These are phyloP conservation scores for Gaultheria prostrata DNA, from an alignment of 148 eudicot genomes.

Conservation along the genomic window DNA sequence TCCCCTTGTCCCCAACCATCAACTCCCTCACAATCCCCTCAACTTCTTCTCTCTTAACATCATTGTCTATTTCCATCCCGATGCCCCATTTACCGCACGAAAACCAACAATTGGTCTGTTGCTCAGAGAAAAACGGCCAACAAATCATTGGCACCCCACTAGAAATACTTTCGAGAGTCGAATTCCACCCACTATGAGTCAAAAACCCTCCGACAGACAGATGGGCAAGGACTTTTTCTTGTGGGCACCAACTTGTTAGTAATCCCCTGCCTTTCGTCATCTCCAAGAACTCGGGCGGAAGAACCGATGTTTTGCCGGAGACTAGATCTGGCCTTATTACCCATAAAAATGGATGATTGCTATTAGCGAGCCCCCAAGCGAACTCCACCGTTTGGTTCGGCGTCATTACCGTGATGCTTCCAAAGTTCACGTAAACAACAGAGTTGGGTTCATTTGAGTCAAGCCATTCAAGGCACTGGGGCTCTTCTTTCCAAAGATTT, in stretches of 20 bases:
- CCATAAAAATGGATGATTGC: conserved; percentile 13
- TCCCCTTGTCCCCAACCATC: conserved; percentile 12
- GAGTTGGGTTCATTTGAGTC: conserved; percentile 2
- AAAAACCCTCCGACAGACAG: conserved; percentile 3
- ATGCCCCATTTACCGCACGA: background rate
- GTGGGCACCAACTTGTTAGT: conserved; percentile 13
- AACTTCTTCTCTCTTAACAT: conserved; percentile 11
- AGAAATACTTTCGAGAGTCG: conserved; percentile 11
- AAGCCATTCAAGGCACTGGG: conserved; percentile 16
- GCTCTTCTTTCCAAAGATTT: conserved; percentile 15
- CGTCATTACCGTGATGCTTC: conserved; percentile 7
- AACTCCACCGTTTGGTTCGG: conserved; percentile 6
- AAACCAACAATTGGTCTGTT: conserved; percentile 10
- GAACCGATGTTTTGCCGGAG: background rate
- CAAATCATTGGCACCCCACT: conserved; percentile 13
- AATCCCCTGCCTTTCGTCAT: background rate
- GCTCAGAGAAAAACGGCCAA: conserved; percentile 14
- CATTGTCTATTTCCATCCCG: conserved; percentile 7
- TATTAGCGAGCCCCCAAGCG: conserved; percentile 19
- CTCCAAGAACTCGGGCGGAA: conserved; percentile 2
- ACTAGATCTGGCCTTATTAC: conserved; percentile 15
- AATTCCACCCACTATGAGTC: conserved; percentile 14
- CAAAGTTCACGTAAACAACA: conserved; percentile 16
- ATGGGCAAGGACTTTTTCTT: conserved; percentile 13
- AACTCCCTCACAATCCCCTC: conserved; percentile 4